Conservation (phyloP, 2,329 filamentous ascomycete genomes). For the Teratosphaeria viscida region DNA sequence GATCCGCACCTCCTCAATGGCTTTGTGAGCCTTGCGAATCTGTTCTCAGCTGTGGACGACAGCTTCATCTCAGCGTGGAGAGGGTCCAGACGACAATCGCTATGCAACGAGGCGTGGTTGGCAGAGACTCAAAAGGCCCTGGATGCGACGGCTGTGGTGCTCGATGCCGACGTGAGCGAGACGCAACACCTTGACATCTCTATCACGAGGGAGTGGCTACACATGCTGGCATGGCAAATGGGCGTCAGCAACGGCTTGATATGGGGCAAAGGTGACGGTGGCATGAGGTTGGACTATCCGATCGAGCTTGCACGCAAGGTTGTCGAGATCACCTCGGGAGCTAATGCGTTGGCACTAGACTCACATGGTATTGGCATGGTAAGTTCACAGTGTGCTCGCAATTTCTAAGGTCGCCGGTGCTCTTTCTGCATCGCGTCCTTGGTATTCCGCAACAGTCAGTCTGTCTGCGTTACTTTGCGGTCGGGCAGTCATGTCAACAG, state of each 20-base stretch:
- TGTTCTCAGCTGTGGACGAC: slow-evolving; percentile 27
- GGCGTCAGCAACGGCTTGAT: slow-evolving; percentile 27
- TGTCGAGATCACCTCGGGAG: slow-evolving; percentile 21
- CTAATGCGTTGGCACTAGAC: slow-evolving; percentile 20
- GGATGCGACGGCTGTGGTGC: slow-evolving; percentile 20
- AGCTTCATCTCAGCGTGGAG: slow-evolving; percentile 26
- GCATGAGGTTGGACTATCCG: slow-evolving; percentile 27
- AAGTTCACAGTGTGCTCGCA: slow-evolving; percentile 2
- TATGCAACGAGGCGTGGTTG: slow-evolving; percentile 27
- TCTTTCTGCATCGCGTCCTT: background rate
- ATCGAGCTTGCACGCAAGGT: slow-evolving; percentile 26
- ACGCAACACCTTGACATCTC: slow-evolving; percentile 27
- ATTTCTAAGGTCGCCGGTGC: background rate
- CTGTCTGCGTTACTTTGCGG: too few relatives aligned
- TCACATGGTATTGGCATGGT: slow-evolving; percentile 29
- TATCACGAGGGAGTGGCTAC: slow-evolving; percentile 26
- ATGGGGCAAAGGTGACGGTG: slow-evolving; percentile 24
- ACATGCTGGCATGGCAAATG: slow-evolving; percentile 29
- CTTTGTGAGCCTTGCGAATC: slow-evolving; percentile 25
- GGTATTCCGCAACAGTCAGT: too few relatives aligned
- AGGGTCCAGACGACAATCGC: slow-evolving; percentile 20
- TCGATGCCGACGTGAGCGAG: slow-evolving; percentile 19
- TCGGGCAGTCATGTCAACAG: too few relatives aligned
- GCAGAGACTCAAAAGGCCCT: slow-evolving; percentile 24
- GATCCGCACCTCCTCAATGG: slow-evolving; percentile 25